These are phyloP conservation scores for Candida manassasensis DNA, from an alignment of 805 yeast genomes.

Conservation along the genomic window DNA sequence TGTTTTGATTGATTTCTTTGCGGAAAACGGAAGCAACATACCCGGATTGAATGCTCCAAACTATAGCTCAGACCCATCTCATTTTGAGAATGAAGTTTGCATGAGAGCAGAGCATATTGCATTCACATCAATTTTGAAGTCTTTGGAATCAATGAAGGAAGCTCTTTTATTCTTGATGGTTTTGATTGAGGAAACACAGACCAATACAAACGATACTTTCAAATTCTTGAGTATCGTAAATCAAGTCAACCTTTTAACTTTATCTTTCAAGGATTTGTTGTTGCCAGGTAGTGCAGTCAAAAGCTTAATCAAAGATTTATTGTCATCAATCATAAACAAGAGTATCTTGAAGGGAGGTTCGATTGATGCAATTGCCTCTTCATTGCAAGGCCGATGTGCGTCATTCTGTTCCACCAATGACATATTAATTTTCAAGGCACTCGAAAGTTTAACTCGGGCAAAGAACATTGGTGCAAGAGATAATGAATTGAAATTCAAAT, in stretches of 20 bases:
- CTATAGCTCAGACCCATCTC: slow-evolving; percentile 45
- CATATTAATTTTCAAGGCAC: slow-evolving; percentile 88
- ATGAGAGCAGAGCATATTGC: slow-evolving; percentile 90
- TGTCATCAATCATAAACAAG: slow-evolving; percentile 84
- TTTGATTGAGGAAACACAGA: slow-evolving; percentile 64
- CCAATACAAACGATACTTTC: slow-evolving; percentile 60
- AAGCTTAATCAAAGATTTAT: slow-evolving; percentile 74
- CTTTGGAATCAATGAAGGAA: slow-evolving; percentile 77
- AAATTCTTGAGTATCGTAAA: slow-evolving; percentile 62
- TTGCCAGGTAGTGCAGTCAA: slow-evolving; percentile 60
- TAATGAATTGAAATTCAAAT: slow-evolving; percentile 58
- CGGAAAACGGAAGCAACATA: slow-evolving; percentile 55
- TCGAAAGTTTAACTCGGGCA: slow-evolving; percentile 86
- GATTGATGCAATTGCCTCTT: slow-evolving; percentile 81
- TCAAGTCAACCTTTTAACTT: slow-evolving; percentile 59
- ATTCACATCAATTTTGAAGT: slow-evolving; percentile 67
- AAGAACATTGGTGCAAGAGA: slow-evolving; percentile 69
- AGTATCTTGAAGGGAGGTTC: slow-evolving; percentile 89
- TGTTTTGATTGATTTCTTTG: slow-evolving; percentile 65
- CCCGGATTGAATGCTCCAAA: slow-evolving; percentile 60
- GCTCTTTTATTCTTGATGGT: slow-evolving; percentile 85
- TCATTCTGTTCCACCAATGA: slow-evolving; percentile 92
- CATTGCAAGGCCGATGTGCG: slow-evolving; percentile 89
- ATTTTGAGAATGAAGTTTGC: slow-evolving; percentile 59
- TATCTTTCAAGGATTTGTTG: slow-evolving; percentile 73